A percentile compares a stretch with the other conserved stretches of the same genome.
Conservation (phyloP, 164 flowering plant species). For the Stephania yunnanensis region DNA sequence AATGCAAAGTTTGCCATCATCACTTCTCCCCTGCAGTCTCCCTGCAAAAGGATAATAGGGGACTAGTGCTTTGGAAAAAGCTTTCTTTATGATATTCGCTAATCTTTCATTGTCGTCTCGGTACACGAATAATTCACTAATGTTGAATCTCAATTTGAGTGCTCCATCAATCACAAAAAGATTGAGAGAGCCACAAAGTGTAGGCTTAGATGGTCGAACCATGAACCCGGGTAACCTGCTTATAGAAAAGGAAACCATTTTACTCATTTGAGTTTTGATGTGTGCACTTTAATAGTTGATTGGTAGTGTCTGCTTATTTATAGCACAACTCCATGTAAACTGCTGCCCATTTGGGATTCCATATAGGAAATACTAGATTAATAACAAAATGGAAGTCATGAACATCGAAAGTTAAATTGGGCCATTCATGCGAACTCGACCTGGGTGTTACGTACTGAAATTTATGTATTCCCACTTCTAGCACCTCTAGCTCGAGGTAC, state of each 20-base stretch:
- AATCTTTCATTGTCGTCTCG: slow-evolving; percentile 31
- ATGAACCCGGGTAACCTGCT: slow-evolving; percentile 22
- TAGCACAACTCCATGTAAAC: too few species aligned
- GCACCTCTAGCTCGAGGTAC: too few species aligned
- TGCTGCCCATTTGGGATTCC: too few species aligned
- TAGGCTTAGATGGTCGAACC: slow-evolving; percentile 32
- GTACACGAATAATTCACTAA: slow-evolving; percentile 45
- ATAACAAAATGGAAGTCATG: too few species aligned
- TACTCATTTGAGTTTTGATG: too few species aligned
- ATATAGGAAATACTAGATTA: too few species aligned
- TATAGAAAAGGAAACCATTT: slow-evolving; percentile 22
- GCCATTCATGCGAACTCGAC: too few species aligned
- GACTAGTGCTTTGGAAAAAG: slow-evolving; percentile 52
- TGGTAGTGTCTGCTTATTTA: too few species aligned
- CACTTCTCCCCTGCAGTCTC: slow-evolving; percentile 24
- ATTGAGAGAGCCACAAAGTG: slow-evolving; percentile 32
- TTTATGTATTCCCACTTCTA: too few species aligned
- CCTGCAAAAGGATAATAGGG: slow-evolving; percentile 73
- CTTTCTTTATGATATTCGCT: slow-evolving; percentile 32
- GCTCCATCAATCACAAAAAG: slow-evolving; percentile 44
- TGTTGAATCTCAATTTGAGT: slow-evolving; percentile 39
- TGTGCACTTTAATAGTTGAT: too few species aligned
- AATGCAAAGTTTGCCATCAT: slow-evolving; percentile 26
- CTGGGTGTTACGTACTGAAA: too few species aligned
- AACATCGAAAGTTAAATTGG: too few species aligned